Evolutionary conservation across 192 early-diverging fungal genomes (phyloP), one percentile per base, ranked within the genome.

Genomic region (Jimgerdemannia lactiflua): DNA sequence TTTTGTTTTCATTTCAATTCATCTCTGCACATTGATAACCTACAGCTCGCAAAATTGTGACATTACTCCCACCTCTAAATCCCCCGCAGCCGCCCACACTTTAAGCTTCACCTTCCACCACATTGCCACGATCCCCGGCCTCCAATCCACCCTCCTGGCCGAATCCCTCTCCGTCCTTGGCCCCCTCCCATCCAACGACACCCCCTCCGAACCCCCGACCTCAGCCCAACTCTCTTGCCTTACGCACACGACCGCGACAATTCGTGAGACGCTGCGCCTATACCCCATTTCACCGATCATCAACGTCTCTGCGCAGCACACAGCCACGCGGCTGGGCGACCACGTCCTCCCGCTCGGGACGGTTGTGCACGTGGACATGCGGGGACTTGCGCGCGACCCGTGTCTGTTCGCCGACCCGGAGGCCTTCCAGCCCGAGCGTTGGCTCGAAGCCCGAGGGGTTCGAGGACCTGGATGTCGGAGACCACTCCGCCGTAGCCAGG

Each of bases 11-110:
- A 29, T 29, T 29, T 29, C 29, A 29, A 29, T 29, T 29, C 29
- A 29, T 29, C 1, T 29, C 29, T 29, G 29, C 29, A 29, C 29
- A 29, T 29, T 29, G 29, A 29, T 29, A 29, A 29, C 29, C 29
- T 29, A 1, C 29, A 29, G 29, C 29, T 29, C 29, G 0, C 29
- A 29, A 29, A 29, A 29, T 29, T 29, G 29, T 29, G 29, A 29
- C 29, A 29, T 29, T 29, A 29, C 29, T 29, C 29, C 29, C 29
- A 29, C 29, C 29, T 29, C 29, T 29, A 29, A 29, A 29, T 29
- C 29, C 29, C 29, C 85, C 39, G 87, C 86, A 17, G 83, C 83
- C 19, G 75, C 86, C 1, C 86, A 87, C 43, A 83, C 84, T 6
- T 43, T 88, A 4, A 75, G 82, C 4, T 84, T 82, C 65, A 18